Percentiles rank a stretch among this genome's conserved stretches.
phyloP scores from a whole-genome alignment of 2,329 filamentous ascomycete genomes.

The Botrytis galanthina region DNA sequence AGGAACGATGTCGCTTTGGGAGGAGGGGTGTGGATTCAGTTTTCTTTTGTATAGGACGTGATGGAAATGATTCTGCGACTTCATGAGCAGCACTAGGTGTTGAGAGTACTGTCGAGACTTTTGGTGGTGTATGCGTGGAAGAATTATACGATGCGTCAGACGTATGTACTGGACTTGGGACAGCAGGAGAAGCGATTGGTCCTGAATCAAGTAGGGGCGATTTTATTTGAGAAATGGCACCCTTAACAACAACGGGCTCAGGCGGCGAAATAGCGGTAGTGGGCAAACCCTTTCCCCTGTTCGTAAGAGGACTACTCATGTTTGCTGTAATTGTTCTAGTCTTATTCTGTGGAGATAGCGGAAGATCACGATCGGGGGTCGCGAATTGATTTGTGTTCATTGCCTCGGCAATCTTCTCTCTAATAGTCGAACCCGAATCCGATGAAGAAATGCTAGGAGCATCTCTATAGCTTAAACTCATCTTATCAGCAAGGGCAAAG shows the following conservation, averaged over 20 bases:
- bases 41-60: not conserved
- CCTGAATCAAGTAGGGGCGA: too few species aligned
- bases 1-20: not conserved
- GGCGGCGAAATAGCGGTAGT: not conserved
- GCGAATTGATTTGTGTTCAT: not conserved
- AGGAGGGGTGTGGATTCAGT: not conserved
- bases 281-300: not conserved
- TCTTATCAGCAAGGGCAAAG: not conserved
- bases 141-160: not conserved
- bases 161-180: too few species aligned
- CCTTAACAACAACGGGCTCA: not conserved
- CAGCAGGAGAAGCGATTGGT: not conserved
- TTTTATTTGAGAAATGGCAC: not conserved
- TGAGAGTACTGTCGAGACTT: not conserved
- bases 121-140: not conserved
- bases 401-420: too few species aligned
- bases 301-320: not conserved
- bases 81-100: not conserved
- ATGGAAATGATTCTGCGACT: not conserved
- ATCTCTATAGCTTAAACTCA: rapidly evolving
- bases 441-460: too few species aligned
- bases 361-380: not conserved
- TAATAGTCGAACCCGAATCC: not conserved
- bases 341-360: not conserved
- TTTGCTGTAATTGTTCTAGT: not conserved